These are phyloP conservation scores for Solanum pimpinellifolium DNA, from an alignment of 257 asterid species.

Conservation along the genomic window DNA sequence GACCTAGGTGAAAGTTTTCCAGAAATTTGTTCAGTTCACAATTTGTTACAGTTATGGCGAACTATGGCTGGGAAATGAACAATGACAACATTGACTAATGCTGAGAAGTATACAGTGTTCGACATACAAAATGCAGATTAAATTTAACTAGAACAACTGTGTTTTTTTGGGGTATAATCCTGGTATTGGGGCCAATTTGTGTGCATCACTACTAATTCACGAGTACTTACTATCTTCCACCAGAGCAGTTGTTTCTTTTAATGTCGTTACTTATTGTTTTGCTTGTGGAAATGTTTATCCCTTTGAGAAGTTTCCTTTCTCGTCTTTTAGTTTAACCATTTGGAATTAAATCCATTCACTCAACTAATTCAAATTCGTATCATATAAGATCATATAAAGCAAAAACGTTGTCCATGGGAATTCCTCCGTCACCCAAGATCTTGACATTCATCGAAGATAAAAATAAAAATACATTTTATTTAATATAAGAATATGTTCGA, in stretches of 20 bases:
- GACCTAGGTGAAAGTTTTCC: not conserved
- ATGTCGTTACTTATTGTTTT: not conserved
- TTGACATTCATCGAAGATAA: not conserved
- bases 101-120: not conserved
- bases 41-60: not conserved
- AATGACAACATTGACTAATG: not conserved
- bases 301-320: not conserved
- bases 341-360: not conserved
- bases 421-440: not conserved
- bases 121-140: not conserved
- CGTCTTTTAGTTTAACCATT: not conserved
- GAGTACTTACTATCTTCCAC: not conserved
- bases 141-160: not conserved
- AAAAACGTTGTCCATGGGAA: not conserved
- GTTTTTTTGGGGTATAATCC: not conserved
- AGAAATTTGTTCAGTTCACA: too few species aligned
- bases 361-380: not conserved
- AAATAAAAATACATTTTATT: not conserved
- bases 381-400: not conserved
- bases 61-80: not conserved
- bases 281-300: not conserved
- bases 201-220: not conserved
- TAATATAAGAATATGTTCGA: not conserved
- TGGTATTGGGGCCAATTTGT: fast-evolving
- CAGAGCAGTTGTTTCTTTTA: not conserved